A percentile compares a stretch with the other conserved stretches of the same genome.
These are phyloP conservation scores for Ceratobasidium theobromae DNA, from an alignment of 1,284 basidiomycete species.

Conservation along the genomic window DNA sequence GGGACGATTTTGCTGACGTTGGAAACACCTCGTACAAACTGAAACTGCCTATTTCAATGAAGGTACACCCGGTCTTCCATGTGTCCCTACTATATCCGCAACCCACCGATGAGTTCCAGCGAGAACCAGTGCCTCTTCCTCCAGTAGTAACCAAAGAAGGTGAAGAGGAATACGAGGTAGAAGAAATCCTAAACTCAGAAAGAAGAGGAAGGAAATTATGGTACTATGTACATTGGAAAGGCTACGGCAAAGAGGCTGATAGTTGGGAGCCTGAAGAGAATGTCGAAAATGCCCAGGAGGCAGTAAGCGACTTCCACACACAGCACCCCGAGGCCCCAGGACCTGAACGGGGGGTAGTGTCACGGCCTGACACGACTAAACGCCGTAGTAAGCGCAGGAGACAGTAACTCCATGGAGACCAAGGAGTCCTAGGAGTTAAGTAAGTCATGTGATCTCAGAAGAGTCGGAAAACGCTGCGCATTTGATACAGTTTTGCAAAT, in stretches of 20 bases:
- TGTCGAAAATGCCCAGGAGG: neutral
- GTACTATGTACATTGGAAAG: neutral
- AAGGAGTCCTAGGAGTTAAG: no score
- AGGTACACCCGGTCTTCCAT: neutral
- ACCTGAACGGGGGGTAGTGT: no score
- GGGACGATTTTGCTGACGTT: no score
- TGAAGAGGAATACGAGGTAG: constrained; percentile 34
- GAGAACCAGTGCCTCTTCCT: neutral
- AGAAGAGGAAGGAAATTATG: neutral
- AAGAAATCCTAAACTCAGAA: constrained; percentile 32
- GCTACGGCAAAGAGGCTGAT: neutral
- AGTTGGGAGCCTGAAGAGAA: neutral
- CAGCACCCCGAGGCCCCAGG: no score
- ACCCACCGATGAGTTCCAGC: neutral
- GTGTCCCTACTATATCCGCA: neutral
- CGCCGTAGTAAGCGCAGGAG: no score
- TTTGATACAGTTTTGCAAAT: no score
- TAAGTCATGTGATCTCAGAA: no score
- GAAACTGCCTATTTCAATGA: neutral
- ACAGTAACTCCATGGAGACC: no score
- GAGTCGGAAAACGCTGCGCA: no score
- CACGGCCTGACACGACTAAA: no score
- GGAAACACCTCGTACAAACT: constrained; percentile 33
- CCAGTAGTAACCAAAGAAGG: constrained; percentile 29
- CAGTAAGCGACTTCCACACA: no score